These are phyloP conservation scores for Plasmodium vivax DNA, from an alignment of 169 alveolate species.

Conservation along the genomic window DNA sequence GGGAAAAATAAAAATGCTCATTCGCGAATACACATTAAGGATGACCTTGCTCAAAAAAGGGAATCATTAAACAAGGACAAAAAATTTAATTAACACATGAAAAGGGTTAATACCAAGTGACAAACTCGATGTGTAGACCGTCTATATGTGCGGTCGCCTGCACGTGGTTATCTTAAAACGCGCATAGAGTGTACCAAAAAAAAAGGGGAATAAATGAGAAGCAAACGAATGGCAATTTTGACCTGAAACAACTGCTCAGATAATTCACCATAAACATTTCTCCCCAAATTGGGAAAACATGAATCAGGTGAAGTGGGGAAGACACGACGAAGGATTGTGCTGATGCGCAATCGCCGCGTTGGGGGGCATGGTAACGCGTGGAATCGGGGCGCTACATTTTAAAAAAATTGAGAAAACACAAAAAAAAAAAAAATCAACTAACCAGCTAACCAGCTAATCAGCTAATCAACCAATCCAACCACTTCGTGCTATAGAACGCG, in stretches of 20 bases:
- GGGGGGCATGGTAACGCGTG: background rate
- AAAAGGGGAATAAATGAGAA: background rate
- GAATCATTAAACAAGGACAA: background rate
- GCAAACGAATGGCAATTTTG: background rate
- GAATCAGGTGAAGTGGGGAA: background rate
- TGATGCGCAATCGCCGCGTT: background rate
- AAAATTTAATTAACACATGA: background rate
- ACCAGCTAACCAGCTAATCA: too few species aligned
- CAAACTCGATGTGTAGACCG: background rate
- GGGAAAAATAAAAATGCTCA: background rate
- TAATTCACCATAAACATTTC: background rate
- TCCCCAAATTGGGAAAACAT: background rate
- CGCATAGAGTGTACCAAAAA: background rate
- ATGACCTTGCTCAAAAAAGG: background rate
- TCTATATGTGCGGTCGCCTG: background rate
- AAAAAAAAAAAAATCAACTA: background rate
- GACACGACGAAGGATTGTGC: background rate
- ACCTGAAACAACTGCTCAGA: background rate
- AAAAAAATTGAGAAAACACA: background rate
- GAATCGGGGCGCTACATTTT: background rate
- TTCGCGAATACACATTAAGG: background rate
- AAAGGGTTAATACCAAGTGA: background rate
- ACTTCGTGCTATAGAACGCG: background rate
- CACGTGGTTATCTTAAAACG: background rate
- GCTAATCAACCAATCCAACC: background rate